These are phyloP conservation scores for Solanum paucissectum DNA, from an alignment of 257 asterid species.

Conservation along the genomic window DNA sequence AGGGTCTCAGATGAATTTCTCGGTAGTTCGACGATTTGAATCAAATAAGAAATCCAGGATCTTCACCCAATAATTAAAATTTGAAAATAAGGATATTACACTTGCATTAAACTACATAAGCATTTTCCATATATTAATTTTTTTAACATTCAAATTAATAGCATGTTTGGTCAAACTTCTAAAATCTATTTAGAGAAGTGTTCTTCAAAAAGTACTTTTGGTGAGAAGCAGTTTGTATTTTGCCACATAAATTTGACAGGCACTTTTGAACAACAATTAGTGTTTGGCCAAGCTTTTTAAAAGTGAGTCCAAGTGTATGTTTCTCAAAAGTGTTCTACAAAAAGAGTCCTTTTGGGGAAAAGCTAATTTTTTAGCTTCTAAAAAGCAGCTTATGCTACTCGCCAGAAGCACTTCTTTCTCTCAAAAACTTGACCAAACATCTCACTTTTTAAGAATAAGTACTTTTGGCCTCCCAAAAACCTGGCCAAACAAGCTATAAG, in stretches of 20 bases:
- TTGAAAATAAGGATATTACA: not conserved
- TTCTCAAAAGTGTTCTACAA: not conserved
- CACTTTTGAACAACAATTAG: not conserved
- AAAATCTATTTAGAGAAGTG: not conserved
- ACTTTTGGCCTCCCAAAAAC: not conserved
- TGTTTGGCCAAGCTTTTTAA: not conserved
- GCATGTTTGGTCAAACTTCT: not conserved
- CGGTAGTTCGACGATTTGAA: not conserved
- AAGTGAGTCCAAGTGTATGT: not conserved
- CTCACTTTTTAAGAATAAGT: not conserved
- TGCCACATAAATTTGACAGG: not conserved
- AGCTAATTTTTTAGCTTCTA: not conserved
- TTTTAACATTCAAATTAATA: not conserved
- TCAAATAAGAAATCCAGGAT: not conserved
- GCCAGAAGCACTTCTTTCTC: not conserved
- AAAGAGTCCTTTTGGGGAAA: not conserved
- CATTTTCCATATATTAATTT: not conserved
- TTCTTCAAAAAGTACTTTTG: not conserved
- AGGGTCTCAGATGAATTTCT: no score
- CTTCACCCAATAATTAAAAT: not conserved
- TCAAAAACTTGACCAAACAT: not conserved
- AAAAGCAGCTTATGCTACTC: not conserved
- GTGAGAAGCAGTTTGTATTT: not conserved
- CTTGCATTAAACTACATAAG: not conserved
- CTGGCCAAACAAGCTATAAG: not conserved